Evolutionary conservation across 192 early-diverging fungal species (phyloP), one percentile per base, ranked within the genome.

Genomic region (Dissophora ornata): DNA sequence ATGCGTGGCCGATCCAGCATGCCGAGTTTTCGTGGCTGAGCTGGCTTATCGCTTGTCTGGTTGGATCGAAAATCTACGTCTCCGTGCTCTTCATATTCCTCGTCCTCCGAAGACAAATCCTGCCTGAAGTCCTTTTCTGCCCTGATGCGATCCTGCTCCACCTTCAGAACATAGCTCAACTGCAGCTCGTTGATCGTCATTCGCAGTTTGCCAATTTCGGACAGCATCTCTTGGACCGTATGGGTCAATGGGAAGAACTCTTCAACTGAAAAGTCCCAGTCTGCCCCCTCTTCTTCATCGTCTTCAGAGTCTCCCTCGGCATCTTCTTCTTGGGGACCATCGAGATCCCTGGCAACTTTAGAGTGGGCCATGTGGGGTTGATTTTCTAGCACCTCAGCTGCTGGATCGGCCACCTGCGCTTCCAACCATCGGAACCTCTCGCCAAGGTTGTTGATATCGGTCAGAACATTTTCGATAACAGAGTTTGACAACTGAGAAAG

Each of bases 141-240:
- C 33, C 68, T 71, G 18, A 78, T 68, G 8, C 81, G 75, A 56
- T 75, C 81, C 28, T 86, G 80, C 47, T 86, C 85, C 19, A 88
- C 83, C 40, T 86, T 85, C 15, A 61, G 83, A 18, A 88, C 83
- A 71, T 88, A 86, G 22, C 80, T 82, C 15, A 84, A 81, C 46
- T 88, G 87, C n/a, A 88, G 57, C 36, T 88, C 84, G 75, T 88
- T 88, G 60, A 86, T 69, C 3, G 84, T 86, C 62, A 84, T 83
- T 21, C 82, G 58, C 30, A 86, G 57, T 10, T 84, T 71, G 25
- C 82, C 81, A 49, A 86, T 79, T 54, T 88, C 85, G 1, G 66
- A 67, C 25, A 88, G 62, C 48, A 85, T 60, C 19, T 81, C 78
- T 62, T 86, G 83, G 1, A 83, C 69, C 2, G 79, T 47, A 53